Base-by-base conservation (phyloP, 805 yeast genomes). In the Brettanomyces nanus region DNA sequence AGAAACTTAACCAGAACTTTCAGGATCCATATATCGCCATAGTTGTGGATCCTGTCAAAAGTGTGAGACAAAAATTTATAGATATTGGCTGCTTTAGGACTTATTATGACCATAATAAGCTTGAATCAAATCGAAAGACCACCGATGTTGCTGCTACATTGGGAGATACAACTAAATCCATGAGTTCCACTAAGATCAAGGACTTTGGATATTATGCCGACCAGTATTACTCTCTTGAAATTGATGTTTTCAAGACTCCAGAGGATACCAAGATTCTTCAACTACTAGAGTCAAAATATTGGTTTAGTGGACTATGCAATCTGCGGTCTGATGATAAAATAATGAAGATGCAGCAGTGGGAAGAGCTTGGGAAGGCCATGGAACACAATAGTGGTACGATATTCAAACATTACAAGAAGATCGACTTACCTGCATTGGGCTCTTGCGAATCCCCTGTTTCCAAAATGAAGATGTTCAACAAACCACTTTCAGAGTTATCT, bases 21-120 rank as follows among this genome's bases (percentile, higher is more conserved):
- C 96, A 87, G 56, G 97, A 87, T 50, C 97, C 97, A 1, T 87
- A 84, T 53, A 65, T 87, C 41, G 96, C 96, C 0, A 65, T 87
- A 22, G 96, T 87, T 6, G 71, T 89, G 36, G 97, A 87, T 59
- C 96, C 96, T 0, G 70, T 75, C 36, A 75, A 77, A 50, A 78
- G 90, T 1, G 52, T 65, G 4, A 59, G 69, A 11, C 75, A 80
- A 36, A 81, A 81, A 0, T 69, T 66, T 41, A 79, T 87, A 10
- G 92, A 84, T 33, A 82, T 87, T 39, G 96, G 95, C 1, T 95
- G 95, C 1, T 87, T 86, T 54, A 63, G 96, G 54, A 85, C 96
- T 0, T 73, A 72, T 32, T 51, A 56, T 21, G 47, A 49, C 20
- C 53, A 46, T 19, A 46, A 46, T 13, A 39, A 47, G 27, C 42